Conservation (phyloP, 768 basidiomycete species). For the Boletales sp. region DNA sequence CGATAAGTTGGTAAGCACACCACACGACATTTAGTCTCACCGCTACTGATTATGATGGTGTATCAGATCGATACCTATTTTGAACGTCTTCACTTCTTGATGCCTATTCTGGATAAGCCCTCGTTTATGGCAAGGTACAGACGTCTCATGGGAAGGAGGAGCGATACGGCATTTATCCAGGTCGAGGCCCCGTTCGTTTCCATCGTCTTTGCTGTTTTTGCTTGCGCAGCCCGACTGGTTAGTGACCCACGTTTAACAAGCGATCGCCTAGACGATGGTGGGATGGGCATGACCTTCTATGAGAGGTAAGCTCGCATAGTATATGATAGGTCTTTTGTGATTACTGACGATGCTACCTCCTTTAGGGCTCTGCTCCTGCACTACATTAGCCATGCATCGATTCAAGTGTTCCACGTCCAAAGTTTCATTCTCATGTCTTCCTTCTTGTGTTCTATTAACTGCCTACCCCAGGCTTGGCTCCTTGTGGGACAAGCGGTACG, state of each 20-base stretch:
- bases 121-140: constrained; percentile 73
- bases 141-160: constrained; percentile 66
- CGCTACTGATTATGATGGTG: constrained; percentile 21
- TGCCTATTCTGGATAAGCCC: constrained; percentile 85
- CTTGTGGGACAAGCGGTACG: constrained; percentile 88
- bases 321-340: neutral
- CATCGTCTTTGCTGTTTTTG: constrained; percentile 84
- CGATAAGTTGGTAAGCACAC: constrained; percentile 70
- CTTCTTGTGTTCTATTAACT: constrained; percentile 89
- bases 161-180: constrained; percentile 50
- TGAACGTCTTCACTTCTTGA: constrained; percentile 77
- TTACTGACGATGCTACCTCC: constrained; percentile 1
- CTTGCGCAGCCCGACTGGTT: constrained; percentile 79
- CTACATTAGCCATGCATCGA: constrained; percentile 87
- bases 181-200: constrained; percentile 74
- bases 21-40: constrained; percentile 11
- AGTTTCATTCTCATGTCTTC: constrained; percentile 86
- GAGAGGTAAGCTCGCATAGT: constrained; percentile 57
- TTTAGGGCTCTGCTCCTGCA: constrained; percentile 82
- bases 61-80: constrained; percentile 84
- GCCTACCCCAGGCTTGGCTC: constrained; percentile 92
- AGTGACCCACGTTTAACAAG: constrained; percentile 65
- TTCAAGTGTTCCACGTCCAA: constrained; percentile 84
- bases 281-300: constrained; percentile 87
- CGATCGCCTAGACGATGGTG: constrained; percentile 67